Base-by-base conservation (phyloP, 441 rosid genomes). In the Corymbia calophylla region DNA sequence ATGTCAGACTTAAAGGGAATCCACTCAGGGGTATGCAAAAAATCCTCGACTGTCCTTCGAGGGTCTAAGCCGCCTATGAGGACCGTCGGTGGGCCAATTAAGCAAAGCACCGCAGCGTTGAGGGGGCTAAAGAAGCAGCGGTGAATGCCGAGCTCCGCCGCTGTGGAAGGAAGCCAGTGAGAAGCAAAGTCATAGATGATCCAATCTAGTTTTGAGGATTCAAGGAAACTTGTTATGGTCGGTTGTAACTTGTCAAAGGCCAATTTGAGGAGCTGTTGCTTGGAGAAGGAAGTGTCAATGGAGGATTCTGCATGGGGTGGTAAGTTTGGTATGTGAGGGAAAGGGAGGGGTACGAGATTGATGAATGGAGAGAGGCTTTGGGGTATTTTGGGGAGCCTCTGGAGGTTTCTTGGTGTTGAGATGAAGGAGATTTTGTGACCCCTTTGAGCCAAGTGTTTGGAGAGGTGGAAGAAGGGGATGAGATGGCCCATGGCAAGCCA, bases 21-120 rank as follows among this genome's bases (percentile, higher is more conserved):
- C 98, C 98, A 96, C 81, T 89, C 51, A 7, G 98, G 98, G 17
- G 90, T 92, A 29, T 88, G 93, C 15, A 95, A 94, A 92, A 93
- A 95, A 86, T 95, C 97, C 89, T 95, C 95, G n/a, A 96, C 89
- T 9, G 82, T 88, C 29, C 27, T 55, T 49, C 92, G 87, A 4
- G 54, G 58, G 35, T 91, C 89, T 16, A 18, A 66, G 39, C 35
- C 21, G 3, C 21, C 39, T n/a, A 66, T 4, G 21, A 66, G 73
- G 21, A 66, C 35, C 6, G 39, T n/a, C 73, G 73, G 73, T 16
- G 73, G 73, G 73, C 73, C 73, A 16, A 66, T 66, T 31, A 66
- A 31, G 73, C 73, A 66, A 66, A n/a, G 21, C 35, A 66, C 73
- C 5, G 73, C 73, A 44, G 86, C 86, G 53, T 81, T 81, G 54